These are phyloP conservation scores for Bryoerythrophyllum caledonicum DNA, from an alignment of 225 moss, liverwort and hornwort species.

Conservation along the genomic window DNA sequence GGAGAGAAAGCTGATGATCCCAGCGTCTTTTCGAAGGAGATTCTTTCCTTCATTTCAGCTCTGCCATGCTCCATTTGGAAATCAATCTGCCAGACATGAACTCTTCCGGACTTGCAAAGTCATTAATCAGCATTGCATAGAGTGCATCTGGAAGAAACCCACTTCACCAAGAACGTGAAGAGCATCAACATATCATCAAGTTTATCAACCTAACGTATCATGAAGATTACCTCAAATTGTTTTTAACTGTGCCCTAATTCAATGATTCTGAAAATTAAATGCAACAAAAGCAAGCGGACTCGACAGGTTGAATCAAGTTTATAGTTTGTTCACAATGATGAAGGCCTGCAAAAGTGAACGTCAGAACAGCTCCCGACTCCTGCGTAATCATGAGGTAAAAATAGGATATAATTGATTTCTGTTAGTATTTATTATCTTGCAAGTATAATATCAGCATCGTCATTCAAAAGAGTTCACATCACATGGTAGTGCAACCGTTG, in stretches of 20 bases:
- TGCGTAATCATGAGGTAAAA: not conserved
- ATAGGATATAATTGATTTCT: not conserved
- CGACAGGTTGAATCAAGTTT: not conserved
- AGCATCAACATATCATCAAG: not conserved
- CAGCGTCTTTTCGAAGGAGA: slow-evolving; percentile 18
- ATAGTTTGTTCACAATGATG: not conserved
- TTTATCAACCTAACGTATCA: too few relatives aligned
- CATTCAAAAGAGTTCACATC: not conserved
- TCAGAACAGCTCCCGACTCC: not conserved
- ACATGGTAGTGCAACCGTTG: not conserved
- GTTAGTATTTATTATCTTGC: not conserved
- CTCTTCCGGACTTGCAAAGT: not conserved
- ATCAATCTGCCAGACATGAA: not conserved
- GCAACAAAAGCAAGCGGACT: not conserved
- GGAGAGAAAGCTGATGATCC: not conserved
- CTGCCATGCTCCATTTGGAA: not conserved
- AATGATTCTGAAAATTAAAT: not conserved
- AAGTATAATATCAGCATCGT: not conserved
- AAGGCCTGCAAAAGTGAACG: not conserved
- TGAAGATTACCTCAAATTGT: not conserved
- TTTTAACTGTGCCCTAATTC: not conserved
- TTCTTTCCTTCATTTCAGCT: not conserved
- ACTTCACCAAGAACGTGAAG: not conserved
- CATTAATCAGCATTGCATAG: not conserved
- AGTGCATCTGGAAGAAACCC: not conserved